A percentile compares a stretch with the other conserved stretches of the same genome.
phyloP scores from a whole-genome alignment of 495 filamentous ascomycete species.

The Neurospora terricola region DNA sequence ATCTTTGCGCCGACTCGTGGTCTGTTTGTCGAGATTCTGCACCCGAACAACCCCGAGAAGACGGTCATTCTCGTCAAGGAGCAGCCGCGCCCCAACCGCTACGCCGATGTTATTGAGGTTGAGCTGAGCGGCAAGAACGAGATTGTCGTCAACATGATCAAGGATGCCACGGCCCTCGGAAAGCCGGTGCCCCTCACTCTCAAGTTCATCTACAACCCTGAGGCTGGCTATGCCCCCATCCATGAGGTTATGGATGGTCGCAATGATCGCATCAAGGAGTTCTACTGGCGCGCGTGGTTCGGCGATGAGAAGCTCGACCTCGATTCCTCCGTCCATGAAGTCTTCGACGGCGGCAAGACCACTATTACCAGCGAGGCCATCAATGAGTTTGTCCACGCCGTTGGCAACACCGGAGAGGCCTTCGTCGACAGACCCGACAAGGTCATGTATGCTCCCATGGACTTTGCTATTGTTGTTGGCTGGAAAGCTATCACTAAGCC shows the following conservation, averaged over 20 bases:
- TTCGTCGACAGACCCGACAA: constrained; percentile 96
- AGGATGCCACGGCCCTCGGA: constrained; percentile 75
- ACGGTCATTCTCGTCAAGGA: constrained; percentile 72
- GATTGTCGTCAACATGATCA: constrained; percentile 77
- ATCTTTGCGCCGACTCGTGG: constrained; percentile 79
- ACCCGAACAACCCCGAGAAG: constrained; percentile 67
- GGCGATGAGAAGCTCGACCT: constrained; percentile 78
- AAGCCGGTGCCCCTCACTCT: constrained; percentile 71
- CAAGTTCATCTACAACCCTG: constrained; percentile 83
- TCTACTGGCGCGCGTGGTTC: constrained; percentile 97
- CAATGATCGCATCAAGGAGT: constrained; percentile 94
- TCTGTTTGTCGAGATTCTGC: constrained; percentile 75
- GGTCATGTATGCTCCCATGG: constrained; percentile 93
- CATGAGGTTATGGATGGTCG: constrained; percentile 88
- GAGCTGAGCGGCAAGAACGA: constrained; percentile 63
- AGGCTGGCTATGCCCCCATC: constrained; percentile 90
- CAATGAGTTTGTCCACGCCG: constrained; percentile 95
- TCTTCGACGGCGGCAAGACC: constrained; percentile 78
- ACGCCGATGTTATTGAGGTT: constrained; percentile 78
- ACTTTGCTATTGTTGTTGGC: constrained; percentile 95
- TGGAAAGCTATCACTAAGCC: constrained; percentile 99
- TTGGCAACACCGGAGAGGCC: constrained; percentile 96
- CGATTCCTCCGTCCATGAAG: constrained; percentile 69
- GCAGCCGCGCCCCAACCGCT: constrained; percentile 47
- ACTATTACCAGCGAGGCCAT: constrained; percentile 85